phyloP scores from a whole-genome alignment of 2,329 filamentous ascomycete species.

The Colletotrichum lini region DNA sequence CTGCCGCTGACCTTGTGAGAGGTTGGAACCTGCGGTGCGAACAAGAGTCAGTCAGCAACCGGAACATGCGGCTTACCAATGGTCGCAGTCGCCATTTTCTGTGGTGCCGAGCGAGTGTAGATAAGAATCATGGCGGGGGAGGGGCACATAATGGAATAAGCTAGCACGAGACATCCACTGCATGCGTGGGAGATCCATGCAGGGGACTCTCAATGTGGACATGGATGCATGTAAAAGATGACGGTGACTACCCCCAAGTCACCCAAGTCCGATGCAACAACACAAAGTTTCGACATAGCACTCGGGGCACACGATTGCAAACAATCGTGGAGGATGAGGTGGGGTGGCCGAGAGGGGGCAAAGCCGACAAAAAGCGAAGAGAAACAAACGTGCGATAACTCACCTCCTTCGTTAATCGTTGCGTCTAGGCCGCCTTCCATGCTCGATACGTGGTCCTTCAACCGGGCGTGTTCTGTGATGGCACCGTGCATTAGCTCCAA shows the following conservation, averaged over 20 bases:
- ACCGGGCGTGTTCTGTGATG: conserved; percentile 84
- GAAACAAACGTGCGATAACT: conserved; percentile 54
- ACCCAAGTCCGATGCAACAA: conserved; percentile 13
- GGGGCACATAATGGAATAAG: conserved; percentile 41
- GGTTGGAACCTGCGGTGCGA: conserved; percentile 81
- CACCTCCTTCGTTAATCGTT: conserved; percentile 92
- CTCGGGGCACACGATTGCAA: conserved; percentile 45
- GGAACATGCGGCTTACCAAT: conserved; percentile 30
- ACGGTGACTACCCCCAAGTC: conserved; percentile 17
- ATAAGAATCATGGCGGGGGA: not conserved
- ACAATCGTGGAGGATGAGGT: conserved; percentile 48
- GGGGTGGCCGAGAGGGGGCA: conserved; percentile 35
- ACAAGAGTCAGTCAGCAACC: conserved; percentile 43
- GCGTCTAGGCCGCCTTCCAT: conserved; percentile 95
- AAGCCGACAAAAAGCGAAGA: conserved; percentile 49
- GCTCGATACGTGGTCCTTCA: conserved; percentile 88
- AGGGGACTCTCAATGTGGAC: conserved; percentile 47
- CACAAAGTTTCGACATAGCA: conserved; percentile 35
- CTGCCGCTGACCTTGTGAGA: conserved; percentile 95
- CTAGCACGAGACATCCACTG: conserved; percentile 50
- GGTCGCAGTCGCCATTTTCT: conserved; percentile 8
- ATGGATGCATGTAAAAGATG: conserved; percentile 38
- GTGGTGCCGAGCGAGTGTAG: not conserved
- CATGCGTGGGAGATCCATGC: conserved; percentile 54
- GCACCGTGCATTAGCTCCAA: conserved; percentile 55